Evolutionary conservation across 208 protist species (phyloP), one percentile per base, ranked within the genome.

Genomic region (Novymonas esmeraldas): DNA sequence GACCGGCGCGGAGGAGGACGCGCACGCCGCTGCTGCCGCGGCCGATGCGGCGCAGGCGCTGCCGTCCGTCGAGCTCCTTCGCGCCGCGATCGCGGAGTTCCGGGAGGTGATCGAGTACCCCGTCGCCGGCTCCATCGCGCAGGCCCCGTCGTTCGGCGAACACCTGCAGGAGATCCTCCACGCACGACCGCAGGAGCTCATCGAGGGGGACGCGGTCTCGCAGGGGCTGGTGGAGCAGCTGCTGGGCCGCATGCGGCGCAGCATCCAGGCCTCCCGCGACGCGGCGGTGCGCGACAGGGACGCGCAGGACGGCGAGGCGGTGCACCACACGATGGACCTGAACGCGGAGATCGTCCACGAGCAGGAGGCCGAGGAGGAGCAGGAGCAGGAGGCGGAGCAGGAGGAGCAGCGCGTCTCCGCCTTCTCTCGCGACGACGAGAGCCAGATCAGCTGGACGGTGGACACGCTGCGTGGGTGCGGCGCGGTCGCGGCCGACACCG

Each of bases 291-390:
- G 62, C 26, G 28, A 18, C 48, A 42, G 44, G 33, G 46, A 24
- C 7, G 46, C 20, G n/a, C 16, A 48, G 13, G 70, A 28, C 13
- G 68, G 49, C 14, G 63, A 57, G 38, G 52, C 41, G 10, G 77
- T 79, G 73, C 77, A 87, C 63, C 48, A 70, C 11, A 78, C 78
- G 29, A 85, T 93, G 67, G 72, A 84, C 61, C 78, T 93, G 18
- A 87, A 96, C 65, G 75, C 87, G 48, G 86, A 93, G 51, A 82
- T 95, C 29, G 90, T 95, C 5, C 87, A 95, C 69, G 90, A 95
- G 72, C 85, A 94, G 70, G 90, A 94, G 69, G 81, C 81, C 18
- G 90, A 95, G 76, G 77, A 90, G 79, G 86, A 95, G 67, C 81
- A 91, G 76, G 83, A 95, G 74, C 83, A 95, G 70, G 84, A 95